phyloP scores from a whole-genome alignment of 2,329 filamentous ascomycete species.

The Metarhizium rileyi region DNA sequence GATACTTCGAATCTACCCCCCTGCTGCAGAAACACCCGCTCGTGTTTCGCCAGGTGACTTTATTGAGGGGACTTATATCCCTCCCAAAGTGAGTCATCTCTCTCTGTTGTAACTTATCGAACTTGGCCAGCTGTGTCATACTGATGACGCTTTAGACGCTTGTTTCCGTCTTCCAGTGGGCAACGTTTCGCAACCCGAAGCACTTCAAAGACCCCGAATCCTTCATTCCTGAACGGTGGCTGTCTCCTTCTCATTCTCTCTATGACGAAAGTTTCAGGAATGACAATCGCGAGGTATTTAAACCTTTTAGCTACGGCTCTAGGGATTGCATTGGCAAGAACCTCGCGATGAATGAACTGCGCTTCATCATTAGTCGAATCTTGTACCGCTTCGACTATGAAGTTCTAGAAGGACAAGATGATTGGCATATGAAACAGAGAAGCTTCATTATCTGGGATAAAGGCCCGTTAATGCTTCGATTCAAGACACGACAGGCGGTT shows the following conservation, averaged over 20 bases:
- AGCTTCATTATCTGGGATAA: constrained; percentile 13
- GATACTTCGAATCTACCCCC: constrained; percentile 30
- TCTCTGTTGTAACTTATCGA: too few relatives aligned
- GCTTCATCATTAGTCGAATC: constrained; percentile 33
- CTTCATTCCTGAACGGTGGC: constrained; percentile 40
- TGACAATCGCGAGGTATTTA: constrained; percentile 28
- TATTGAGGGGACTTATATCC: constrained; percentile 24
- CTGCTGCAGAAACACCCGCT: constrained; percentile 18
- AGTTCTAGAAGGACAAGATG: constrained; percentile 14
- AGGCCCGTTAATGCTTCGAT: constrained; percentile 9
- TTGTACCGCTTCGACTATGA: constrained; percentile 36
- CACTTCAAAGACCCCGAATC: constrained; percentile 34
- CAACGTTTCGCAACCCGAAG: constrained; percentile 31
- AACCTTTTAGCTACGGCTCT: constrained; percentile 29
- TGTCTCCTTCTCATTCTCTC: constrained; percentile 15
- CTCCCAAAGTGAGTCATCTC: constrained; percentile 20
- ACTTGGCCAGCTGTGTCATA: neutral
- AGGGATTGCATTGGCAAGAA: constrained; percentile 33
- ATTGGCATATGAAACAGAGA: constrained; percentile 13
- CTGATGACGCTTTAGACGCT: constrained; percentile 21
- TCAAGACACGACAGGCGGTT: neutral
- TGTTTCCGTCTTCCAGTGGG: constrained; percentile 33
- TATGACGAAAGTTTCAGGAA: constrained; percentile 25
- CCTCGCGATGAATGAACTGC: constrained; percentile 36
- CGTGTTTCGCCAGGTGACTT: constrained; percentile 20